Percentiles rank a stretch among this genome's conserved stretches.
Conservation (phyloP, 1,284 basidiomycete genomes). For the Tilletia caries region DNA sequence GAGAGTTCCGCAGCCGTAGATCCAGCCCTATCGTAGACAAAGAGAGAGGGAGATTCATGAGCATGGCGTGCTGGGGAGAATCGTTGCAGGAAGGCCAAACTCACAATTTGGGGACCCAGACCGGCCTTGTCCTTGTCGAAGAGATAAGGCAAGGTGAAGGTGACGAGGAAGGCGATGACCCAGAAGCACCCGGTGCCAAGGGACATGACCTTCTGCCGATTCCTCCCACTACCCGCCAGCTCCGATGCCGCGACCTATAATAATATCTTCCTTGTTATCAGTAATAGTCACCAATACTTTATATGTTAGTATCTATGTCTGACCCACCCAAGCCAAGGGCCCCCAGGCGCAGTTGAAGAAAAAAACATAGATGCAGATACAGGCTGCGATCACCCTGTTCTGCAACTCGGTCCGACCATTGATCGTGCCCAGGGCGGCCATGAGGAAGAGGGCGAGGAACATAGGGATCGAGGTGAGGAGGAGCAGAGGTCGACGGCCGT, state of each 20-base stretch:
- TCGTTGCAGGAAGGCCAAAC: not conserved
- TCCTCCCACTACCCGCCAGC: conserved; percentile 51
- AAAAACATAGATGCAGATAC: conserved; percentile 58
- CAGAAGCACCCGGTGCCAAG: conserved; percentile 58
- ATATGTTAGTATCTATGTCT: no score
- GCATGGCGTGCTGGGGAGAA: not conserved
- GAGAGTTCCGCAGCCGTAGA: conserved; percentile 53
- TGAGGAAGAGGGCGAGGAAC: conserved; percentile 53
- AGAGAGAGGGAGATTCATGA: not conserved
- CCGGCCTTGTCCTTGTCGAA: conserved; percentile 50
- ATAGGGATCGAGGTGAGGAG: conserved; percentile 56
- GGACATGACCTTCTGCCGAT: conserved; percentile 57
- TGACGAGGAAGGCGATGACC: conserved; percentile 56
- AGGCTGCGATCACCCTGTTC: conserved; percentile 56
- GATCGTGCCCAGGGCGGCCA: conserved; percentile 14
- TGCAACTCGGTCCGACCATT: conserved; percentile 23
- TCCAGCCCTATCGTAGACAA: conserved; percentile 52
- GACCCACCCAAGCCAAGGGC: conserved; percentile 55
- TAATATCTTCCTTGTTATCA: no score
- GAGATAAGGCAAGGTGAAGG: conserved; percentile 45
- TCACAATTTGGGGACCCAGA: conserved; percentile 50
- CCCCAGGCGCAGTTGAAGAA: conserved; percentile 58
- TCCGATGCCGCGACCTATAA: no score
- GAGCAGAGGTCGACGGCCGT: conserved; percentile 57
- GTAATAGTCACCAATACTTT: conserved; percentile 55